Base-by-base conservation (phyloP, 495 filamentous ascomycete species). In the Ascodesmis nigricans region DNA sequence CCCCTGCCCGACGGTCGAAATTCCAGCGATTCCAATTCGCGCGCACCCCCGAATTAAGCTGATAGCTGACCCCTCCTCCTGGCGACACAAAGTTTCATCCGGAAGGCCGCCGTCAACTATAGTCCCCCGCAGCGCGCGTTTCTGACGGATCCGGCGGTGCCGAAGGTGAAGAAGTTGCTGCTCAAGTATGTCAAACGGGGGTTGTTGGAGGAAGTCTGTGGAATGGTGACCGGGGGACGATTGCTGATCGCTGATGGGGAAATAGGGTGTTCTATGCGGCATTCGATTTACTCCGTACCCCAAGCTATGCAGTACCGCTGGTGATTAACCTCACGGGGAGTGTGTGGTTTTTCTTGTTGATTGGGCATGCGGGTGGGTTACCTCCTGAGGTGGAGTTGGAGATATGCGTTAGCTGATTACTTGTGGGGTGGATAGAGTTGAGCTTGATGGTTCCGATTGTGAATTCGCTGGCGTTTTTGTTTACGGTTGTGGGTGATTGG, bases 401-500 rank as follows among this genome's bases (percentile, higher is more conserved):
- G 7, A 39, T 24, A 41, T 29, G 26, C 19, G 21, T 23, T 15
- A 24, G 26, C 21, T 20, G 21, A 26, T 41, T 8, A 34, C 22
- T 30, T 26, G 15, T 26, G n/a, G 11, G 2, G 7, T n/a, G n/a
- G 25, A 7, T 36, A 83, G 87, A 97, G 54, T 46, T 93, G 44
- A 91, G 80, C 42, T 59, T 97, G 35, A 91, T 83, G 10, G 83
- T 97, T 5, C 87, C 87, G 0, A 81, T 97, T 35, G 78, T 81
- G 2, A 97, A 97, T 47, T 87, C 80, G 0, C 55, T 90, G 41
- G 87, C 87, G 0, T 97, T 97, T 45, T 46, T 95, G 34, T 97
- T 93, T 50, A 97, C 87, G 0, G 84, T 92, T 5, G 50, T 91
- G 21, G 87, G 81, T 0, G 87, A 97, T 45, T 93, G 83, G 84